Percentiles rank a stretch among this genome's conserved stretches.
These are phyloP conservation scores for Theobroma grandiflorum DNA, from an alignment of 441 rosid genomes.

Conservation along the genomic window DNA sequence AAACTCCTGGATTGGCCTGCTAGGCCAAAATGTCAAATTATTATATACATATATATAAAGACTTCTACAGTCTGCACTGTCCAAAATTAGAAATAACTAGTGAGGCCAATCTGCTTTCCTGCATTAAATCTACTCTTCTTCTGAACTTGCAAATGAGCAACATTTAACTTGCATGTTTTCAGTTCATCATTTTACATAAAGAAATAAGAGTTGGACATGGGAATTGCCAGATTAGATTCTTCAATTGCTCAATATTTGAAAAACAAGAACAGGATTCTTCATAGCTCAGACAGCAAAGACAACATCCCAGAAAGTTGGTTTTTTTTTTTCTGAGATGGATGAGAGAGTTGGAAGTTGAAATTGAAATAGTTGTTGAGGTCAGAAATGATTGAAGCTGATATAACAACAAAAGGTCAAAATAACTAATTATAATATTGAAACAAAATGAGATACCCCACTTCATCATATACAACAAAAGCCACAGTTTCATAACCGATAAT, in stretches of 20 bases:
- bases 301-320: neutral
- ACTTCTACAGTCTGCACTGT: neutral
- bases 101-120: neutral
- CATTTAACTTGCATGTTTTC: no score
- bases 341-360: slow-evolving; percentile 27
- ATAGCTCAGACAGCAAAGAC: slow-evolving; percentile 19
- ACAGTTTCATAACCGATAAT: slow-evolving; percentile 25
- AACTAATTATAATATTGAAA: neutral
- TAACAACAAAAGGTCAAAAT: slow-evolving; percentile 26
- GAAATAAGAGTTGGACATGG: neutral
- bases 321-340: neutral
- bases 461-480: neutral
- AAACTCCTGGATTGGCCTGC: no score
- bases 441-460: slow-evolving; percentile 19
- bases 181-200: neutral
- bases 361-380: slow-evolving; percentile 32
- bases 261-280: neutral
- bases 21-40: no score
- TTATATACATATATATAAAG: no score
- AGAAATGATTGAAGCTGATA: slow-evolving; percentile 40
- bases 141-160: no score
- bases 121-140: no score
- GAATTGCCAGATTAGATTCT: slow-evolving; percentile 3
- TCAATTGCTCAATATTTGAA: neutral
- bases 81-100: neutral